Evolutionary conservation across 2,329 filamentous ascomycete genomes (phyloP).

Genomic region (Fonsecaea monophora): DNA sequence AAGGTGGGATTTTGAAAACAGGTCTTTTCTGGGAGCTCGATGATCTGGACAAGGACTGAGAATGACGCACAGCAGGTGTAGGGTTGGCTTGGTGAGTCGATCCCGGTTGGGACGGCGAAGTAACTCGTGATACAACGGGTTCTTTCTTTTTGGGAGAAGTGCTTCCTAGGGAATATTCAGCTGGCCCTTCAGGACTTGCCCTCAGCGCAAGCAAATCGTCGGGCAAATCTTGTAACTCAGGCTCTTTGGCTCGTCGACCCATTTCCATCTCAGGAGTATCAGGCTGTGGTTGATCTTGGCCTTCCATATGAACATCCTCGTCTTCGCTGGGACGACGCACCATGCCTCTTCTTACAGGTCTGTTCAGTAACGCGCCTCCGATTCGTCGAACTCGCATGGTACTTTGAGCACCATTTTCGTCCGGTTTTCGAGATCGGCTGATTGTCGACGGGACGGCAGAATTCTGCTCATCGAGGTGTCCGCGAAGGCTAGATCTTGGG

Average conservation of each 20-base stretch:
- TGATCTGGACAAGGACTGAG: conserved; percentile 48
- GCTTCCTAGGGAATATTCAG: conserved; percentile 20
- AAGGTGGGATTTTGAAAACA: conserved; percentile 65
- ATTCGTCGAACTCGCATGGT: conserved; percentile 80
- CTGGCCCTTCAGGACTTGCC: conserved; percentile 39
- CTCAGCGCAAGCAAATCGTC: conserved; percentile 36
- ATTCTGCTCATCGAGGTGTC: conserved; percentile 40
- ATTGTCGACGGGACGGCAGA: conserved; percentile 47
- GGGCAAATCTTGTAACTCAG: conserved; percentile 41
- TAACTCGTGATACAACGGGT: conserved; percentile 32
- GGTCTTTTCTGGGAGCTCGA: conserved; percentile 55
- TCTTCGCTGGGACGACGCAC: conserved; percentile 68
- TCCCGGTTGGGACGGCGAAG: conserved; percentile 31
- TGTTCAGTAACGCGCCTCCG: conserved; percentile 78
- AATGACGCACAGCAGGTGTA: conserved; percentile 51
- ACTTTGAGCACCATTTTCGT: conserved; percentile 71
- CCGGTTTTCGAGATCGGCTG: conserved; percentile 57
- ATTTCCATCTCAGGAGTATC: conserved; percentile 39
- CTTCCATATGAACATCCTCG: conserved; percentile 55
- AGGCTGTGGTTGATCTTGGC: conserved; percentile 37
- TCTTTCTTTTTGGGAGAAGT: conserved; percentile 27
- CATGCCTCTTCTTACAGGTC: conserved; percentile 77
- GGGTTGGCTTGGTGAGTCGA: conserved; percentile 44
- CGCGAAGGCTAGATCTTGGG: conserved; percentile 42
- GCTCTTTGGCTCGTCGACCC: conserved; percentile 42